These are phyloP conservation scores for Monosporozyma aerobia DNA, from an alignment of 805 yeast genomes.

Conservation along the genomic window DNA sequence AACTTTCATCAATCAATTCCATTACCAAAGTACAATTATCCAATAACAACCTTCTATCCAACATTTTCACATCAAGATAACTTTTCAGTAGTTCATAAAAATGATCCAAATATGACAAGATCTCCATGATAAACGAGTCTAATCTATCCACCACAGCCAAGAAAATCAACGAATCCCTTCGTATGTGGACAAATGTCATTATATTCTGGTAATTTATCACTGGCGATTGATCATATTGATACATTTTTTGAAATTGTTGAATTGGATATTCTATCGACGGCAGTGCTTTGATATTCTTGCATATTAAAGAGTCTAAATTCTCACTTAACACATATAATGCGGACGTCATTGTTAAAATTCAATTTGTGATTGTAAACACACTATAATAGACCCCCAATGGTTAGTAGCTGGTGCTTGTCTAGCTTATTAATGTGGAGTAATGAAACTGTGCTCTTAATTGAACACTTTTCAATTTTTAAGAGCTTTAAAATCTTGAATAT, in stretches of 20 bases:
- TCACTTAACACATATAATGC: constrained; percentile 22
- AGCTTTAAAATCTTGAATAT: not conserved
- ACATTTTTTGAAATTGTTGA: constrained; percentile 15
- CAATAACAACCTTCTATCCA: constrained; percentile 50
- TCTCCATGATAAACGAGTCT: constrained; percentile 11
- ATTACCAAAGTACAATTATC: constrained; percentile 70
- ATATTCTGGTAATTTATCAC: constrained; percentile 5
- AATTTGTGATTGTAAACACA: not conserved
- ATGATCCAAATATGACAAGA: constrained; percentile 20
- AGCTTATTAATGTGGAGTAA: not conserved
- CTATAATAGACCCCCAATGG: not conserved
- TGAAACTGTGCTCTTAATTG: not conserved
- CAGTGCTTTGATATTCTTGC: constrained; percentile 20
- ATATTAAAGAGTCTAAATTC: constrained; percentile 20
- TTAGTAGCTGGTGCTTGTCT: not conserved
- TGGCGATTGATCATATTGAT: constrained; percentile 13
- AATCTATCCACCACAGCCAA: constrained; percentile 15
- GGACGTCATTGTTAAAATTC: constrained; percentile 4
- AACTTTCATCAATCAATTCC: constrained; percentile 81
- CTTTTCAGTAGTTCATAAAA: constrained; percentile 19
- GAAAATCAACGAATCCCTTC: constrained; percentile 20
- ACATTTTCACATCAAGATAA: constrained; percentile 18
- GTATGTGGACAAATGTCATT: constrained; percentile 14
- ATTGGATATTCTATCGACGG: constrained; percentile 16
- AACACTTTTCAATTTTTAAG: constrained; percentile 1